Evolutionary conservation across 139 green algal genomes (phyloP).

Genomic region (Zygnema cylindricum): DNA sequence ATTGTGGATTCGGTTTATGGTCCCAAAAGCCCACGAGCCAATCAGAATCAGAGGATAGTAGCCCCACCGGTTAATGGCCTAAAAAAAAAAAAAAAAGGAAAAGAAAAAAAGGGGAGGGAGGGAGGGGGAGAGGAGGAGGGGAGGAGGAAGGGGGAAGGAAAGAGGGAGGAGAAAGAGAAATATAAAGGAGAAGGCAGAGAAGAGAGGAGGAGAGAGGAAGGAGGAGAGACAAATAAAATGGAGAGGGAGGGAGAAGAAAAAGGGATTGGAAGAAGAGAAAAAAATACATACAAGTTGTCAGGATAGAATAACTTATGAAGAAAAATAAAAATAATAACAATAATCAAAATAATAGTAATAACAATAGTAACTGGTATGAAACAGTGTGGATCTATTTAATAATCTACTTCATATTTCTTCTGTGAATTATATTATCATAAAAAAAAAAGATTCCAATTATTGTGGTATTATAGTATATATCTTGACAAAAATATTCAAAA

Average conservation of each 20-base stretch:
- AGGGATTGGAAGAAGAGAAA: not conserved
- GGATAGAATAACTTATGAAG: no score
- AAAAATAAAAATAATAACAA: no score
- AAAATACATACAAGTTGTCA: no score
- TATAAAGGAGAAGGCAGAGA: not conserved
- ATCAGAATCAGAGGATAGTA: constrained; percentile 65
- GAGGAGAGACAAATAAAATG: constrained; percentile 24
- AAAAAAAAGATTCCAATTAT: no score
- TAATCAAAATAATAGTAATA: no score
- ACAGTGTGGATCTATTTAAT: no score
- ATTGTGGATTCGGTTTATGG: constrained; percentile 59
- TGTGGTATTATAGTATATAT: no score
- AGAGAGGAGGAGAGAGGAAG: constrained; percentile 50
- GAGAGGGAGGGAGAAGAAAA: constrained; percentile 3
- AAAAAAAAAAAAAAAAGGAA: not conserved
- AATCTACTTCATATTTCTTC: no score
- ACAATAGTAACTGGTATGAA: no score
- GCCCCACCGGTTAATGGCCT: constrained; percentile 45
- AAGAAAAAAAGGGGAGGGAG: not conserved
- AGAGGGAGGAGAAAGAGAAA: constrained; percentile 6
- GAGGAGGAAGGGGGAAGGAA: not conserved
- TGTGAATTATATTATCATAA: no score
- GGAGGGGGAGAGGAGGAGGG: constrained; percentile 23
- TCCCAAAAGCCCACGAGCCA: constrained; percentile 52
- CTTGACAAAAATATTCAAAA: no score